Base-by-base conservation (phyloP, 495 filamentous ascomycete genomes). In the Podospora pseudopauciseta region DNA sequence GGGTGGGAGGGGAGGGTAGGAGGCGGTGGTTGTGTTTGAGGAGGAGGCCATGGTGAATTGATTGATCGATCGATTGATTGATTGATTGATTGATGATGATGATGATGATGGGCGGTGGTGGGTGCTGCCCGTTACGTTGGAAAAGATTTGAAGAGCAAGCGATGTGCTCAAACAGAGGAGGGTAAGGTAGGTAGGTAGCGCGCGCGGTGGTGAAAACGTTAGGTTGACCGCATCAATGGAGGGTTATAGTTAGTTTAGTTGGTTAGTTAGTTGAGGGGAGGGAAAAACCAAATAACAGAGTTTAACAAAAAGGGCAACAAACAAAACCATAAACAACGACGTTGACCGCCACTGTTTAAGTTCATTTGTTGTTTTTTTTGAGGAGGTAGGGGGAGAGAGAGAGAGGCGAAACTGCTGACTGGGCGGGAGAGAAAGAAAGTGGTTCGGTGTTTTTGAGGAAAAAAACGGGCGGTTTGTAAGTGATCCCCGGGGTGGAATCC, bases 1-100 rank as follows among this genome's bases (percentile, higher is more conserved):
- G 30, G 92, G 92, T 66, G 93, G 93, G 54, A 97, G 85, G 68
- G 75, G 39, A 5, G 39, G 39, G 39, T 49, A 80, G 64, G 78
- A 76, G 56, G 74, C 68, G 53, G 78, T 28, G 27, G 81, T 82
- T 26, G 73, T 57, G 74, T 84, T 85, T 30, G 80, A 73, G 80
- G 30, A 18, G 13, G 85, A 86, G 65, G 76, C 65, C 81, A 28
- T 28, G 20, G 85, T 86, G 67, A 75, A 7, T 32, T 32, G 30
- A 32, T 7, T 32, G 30, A 23, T 32, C 30, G 30, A 32, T 23
- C 1, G 20, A 23, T 23, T 1, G 20, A 23, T 23, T 23, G 20
- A 23, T 23, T 23, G 20, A 23, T 23, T 20, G 20, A 20, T 20
- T 20, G 20, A 20, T 20, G 20, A 23, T 23, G 20, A 23, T 23